Evolutionary conservation across 768 basidiomycete species (phyloP).

Genomic region (Boletus tomentosulus): DNA sequence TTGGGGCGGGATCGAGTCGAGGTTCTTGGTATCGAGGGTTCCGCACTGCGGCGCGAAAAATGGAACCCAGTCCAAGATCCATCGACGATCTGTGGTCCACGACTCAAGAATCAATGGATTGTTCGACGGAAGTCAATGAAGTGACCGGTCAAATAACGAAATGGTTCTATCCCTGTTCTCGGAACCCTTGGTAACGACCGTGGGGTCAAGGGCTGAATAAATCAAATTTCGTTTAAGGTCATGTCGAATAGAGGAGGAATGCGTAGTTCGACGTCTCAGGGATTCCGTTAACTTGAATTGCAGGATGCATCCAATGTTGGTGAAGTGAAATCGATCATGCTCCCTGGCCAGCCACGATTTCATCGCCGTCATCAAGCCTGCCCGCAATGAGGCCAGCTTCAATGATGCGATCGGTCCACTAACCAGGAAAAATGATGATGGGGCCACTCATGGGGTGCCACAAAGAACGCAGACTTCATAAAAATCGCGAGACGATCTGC

Average conservation of each 20-base stretch:
- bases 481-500: conserved; percentile 14
- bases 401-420: conserved; percentile 2
- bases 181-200: conserved; percentile 46
- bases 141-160: conserved; percentile 46
- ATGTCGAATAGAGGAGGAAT: conserved; percentile 4
- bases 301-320: conserved; percentile 13
- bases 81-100: conserved; percentile 48
- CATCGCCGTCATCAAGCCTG: conserved; percentile 16
- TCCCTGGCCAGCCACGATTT: conserved; percentile 4
- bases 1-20: conserved; percentile 41
- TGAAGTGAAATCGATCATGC: conserved; percentile 1
- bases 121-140: conserved; percentile 49
- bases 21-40: conserved; percentile 43
- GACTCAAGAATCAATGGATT: conserved; percentile 61
- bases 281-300: conserved; percentile 27
- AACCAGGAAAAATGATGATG: conserved; percentile 2
- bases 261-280: conserved; percentile 34
- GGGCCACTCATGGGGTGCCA: neutral
- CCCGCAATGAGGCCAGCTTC: conserved; percentile 13
- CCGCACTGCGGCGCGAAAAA: conserved; percentile 43
- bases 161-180: conserved; percentile 46
- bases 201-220: conserved; percentile 46
- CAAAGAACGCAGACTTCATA: conserved; percentile 6
- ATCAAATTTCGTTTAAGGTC: conserved; percentile 17
- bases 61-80: conserved; percentile 55